Evolutionary conservation across 1,139 yeast species (phyloP), one percentile per base, ranked within the genome.

Genomic region (Yamadazyma conglobata): DNA sequence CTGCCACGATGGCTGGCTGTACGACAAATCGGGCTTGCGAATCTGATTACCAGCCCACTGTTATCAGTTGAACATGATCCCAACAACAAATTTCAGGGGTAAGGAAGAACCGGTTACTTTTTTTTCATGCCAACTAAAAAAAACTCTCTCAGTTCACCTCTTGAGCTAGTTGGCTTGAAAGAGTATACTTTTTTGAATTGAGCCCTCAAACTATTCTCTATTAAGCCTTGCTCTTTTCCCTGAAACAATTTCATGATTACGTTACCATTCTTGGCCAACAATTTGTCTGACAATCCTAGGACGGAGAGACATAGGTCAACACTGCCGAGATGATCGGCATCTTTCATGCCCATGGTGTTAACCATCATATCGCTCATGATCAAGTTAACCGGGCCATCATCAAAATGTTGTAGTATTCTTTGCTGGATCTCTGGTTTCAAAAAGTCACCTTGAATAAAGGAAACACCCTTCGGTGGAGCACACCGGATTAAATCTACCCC

Each of bases 311-410:
- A 67, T 21, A 68, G 41, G 29, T 67, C 73, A 68, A 67, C 64
- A 37, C 70, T 67, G 11, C 68, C 71, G 27, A 50, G 53, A 43
- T 68, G 74, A 42, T 68, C 74, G 20, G 50, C 55, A 34, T 59
- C 65, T 31, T 63, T 62, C 18, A 60, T 56, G 1, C 74, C 74
- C 3, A 64, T 58, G 6, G 72, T 63, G 34, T 68, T 67, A n/a
- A 60, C 58, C 72, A 68, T 66, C 74, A 68, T 68, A 40, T 68
- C 74, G 41, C 73, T 67, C 27, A 68, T 31, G 1, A 68, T 58
- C 15, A 68, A 39, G 32, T 67, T 64, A 3, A 65, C 49, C 4
- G 48, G 33, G n/a, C 24, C 17, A 10, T 24, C 24, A 10, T 22
- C 28, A 27, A 29, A 24, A 14, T 27, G 25, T 4, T 19, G 18